Evolutionary conservation across 139 green algal genomes (phyloP).

Genomic region (Eudorina sp.): DNA sequence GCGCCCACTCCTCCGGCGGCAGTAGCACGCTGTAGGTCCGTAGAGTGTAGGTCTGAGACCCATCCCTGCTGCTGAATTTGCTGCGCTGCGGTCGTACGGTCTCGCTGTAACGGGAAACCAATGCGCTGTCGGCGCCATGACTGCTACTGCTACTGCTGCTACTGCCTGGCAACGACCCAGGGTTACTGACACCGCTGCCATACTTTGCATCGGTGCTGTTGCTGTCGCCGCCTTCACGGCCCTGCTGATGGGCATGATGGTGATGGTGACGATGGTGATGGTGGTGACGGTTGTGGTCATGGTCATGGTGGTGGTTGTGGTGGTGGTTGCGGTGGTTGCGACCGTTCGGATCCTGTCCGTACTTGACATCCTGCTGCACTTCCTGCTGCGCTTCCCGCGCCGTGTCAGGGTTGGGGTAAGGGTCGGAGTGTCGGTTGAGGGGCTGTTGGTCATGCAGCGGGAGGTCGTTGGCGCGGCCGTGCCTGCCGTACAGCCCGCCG

Average conservation of each 20-base stretch:
- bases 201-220: background rate
- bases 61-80: conserved; percentile 3
- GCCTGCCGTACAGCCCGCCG: too few species aligned
- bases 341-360: too few species aligned
- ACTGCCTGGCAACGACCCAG: too few species aligned
- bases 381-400: too few species aligned
- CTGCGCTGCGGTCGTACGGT: conserved; percentile 36
- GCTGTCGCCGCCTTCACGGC: background rate
- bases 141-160: too few species aligned
- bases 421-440: too few species aligned
- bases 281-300: background rate
- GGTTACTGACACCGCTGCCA: background rate
- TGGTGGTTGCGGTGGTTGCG: background rate
- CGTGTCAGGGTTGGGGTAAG: too few species aligned
- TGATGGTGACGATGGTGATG: background rate
- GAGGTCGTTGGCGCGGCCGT: too few species aligned
- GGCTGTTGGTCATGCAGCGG: too few species aligned
- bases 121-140: too few species aligned
- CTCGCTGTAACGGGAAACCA: conserved; percentile 20
- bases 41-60: conserved; percentile 7
- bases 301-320: background rate
- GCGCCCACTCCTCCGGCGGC: background rate
- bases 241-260: background rate
- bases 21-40: conserved; percentile 37
- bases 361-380: too few species aligned